Percentiles rank a stretch among this genome's conserved stretches.
phyloP scores from a whole-genome alignment of 441 rosid species.

The Euphorbia schlechtendalii region DNA sequence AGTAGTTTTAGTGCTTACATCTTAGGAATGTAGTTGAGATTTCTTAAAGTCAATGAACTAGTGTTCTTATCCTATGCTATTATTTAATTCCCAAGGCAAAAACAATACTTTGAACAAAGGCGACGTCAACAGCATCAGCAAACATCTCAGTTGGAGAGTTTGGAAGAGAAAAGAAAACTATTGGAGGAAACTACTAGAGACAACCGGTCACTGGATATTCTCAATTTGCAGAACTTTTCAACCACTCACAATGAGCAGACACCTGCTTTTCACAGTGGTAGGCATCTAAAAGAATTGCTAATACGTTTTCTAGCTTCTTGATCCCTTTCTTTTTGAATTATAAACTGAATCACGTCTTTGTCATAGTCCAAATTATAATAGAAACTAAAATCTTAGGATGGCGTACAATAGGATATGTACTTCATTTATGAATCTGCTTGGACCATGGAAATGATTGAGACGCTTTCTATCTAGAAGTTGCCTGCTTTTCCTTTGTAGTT shows the following conservation, averaged over 20 bases:
- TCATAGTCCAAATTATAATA: neutral
- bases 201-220: conserved; percentile 70
- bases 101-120: conserved; percentile 78
- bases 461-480: neutral
- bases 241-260: conserved; percentile 28
- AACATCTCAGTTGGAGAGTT: conserved; percentile 30
- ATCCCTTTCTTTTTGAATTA: no score
- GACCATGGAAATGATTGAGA: conserved; percentile 1
- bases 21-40: neutral
- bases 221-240: conserved; percentile 51
- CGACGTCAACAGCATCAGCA: conserved; percentile 49
- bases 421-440: neutral
- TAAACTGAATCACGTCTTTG: neutral
- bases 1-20: neutral
- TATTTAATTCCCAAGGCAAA: conserved; percentile 47
- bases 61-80: neutral
- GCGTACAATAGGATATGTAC: neutral
- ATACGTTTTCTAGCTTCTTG: neutral
- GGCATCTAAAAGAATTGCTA: neutral
- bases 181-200: conserved; percentile 25
- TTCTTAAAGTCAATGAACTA: neutral
- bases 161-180: conserved; percentile 24
- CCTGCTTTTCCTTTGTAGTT: no score
- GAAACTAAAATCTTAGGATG: neutral
- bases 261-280: conserved; percentile 34